phyloP scores from a whole-genome alignment of 73 alveolate species.

The Diophrys sp. region DNA sequence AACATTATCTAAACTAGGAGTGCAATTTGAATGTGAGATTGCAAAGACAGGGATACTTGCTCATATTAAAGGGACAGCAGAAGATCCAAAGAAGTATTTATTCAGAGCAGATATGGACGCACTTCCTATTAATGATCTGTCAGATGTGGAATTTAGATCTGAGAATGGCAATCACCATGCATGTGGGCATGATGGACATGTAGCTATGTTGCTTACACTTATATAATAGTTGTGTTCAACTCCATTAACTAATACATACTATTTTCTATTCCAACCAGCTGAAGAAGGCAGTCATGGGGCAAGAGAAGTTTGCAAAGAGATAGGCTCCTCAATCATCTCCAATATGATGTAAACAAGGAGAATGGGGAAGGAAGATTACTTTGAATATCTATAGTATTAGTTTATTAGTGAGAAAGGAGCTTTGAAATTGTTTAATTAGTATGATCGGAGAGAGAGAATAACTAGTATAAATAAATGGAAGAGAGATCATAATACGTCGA shows the following conservation, averaged over 20 bases:
- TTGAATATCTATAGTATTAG: too few relatives aligned
- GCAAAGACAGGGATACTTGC: background rate
- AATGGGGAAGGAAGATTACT: too few relatives aligned
- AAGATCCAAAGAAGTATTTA: background rate
- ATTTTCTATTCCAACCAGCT: background rate
- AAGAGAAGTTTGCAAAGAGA: background rate
- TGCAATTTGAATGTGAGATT: background rate
- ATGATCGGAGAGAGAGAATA: too few relatives aligned
- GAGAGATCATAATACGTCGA: background rate
- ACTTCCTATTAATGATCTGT: background rate
- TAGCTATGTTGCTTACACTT: constrained; percentile 32
- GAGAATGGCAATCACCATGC: constrained; percentile 38
- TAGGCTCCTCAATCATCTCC: background rate
- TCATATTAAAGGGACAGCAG: background rate
- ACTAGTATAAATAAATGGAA: background rate
- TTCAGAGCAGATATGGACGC: background rate
- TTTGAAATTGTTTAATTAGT: too few relatives aligned
- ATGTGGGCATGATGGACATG: constrained; percentile 61
- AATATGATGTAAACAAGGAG: background rate
- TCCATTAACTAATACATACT: background rate
- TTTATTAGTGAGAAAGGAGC: too few relatives aligned
- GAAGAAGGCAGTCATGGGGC: background rate
- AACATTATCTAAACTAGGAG: background rate
- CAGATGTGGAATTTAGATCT: background rate
- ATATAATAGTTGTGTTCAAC: constrained; percentile 17